Percentiles rank a stretch among this genome's conserved stretches.
Conservation (phyloP, 2,329 filamentous ascomycete species). For the Alternaria atra region DNA sequence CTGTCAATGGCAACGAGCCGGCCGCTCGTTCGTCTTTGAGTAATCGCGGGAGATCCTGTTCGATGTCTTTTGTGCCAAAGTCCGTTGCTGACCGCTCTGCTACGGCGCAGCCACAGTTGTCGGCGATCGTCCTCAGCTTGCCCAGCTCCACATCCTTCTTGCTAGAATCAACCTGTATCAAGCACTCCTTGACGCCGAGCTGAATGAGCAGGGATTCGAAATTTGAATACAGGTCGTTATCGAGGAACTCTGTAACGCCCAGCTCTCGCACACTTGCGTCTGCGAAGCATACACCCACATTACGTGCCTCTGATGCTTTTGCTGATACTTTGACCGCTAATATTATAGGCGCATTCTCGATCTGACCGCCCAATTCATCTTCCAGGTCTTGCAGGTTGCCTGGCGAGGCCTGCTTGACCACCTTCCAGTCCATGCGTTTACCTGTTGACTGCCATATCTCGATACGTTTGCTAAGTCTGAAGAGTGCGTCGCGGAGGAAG, state of each 20-base stretch:
- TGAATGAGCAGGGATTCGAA: slow-evolving; percentile 97
- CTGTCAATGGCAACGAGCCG: slow-evolving; percentile 83
- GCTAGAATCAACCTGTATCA: slow-evolving; percentile 79
- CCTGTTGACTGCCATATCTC: slow-evolving; percentile 86
- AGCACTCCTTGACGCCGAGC: slow-evolving; percentile 90
- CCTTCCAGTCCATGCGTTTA: slow-evolving; percentile 85
- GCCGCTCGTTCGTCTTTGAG: slow-evolving; percentile 85
- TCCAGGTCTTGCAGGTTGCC: slow-evolving; percentile 97
- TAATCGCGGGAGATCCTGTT: slow-evolving; percentile 88
- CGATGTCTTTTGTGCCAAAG: slow-evolving; percentile 90
- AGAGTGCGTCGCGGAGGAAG: slow-evolving; percentile 92
- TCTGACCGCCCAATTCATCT: slow-evolving; percentile 86
- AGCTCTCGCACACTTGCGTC: slow-evolving; percentile 96
- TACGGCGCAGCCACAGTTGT: slow-evolving; percentile 90
- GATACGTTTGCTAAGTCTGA: slow-evolving; percentile 87
- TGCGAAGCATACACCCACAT: slow-evolving; percentile 94
- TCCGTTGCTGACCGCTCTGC: slow-evolving; percentile 80
- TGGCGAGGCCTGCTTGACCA: slow-evolving; percentile 87
- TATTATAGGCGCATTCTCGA: slow-evolving; percentile 92
- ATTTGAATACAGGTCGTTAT: slow-evolving; percentile 98
- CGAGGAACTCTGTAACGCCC: slow-evolving; percentile 96
- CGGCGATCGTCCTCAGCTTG: slow-evolving; percentile 88
- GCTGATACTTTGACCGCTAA: slow-evolving; percentile 91
- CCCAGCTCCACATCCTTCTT: slow-evolving; percentile 88
- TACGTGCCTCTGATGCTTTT: slow-evolving; percentile 84